Conservation (phyloP, 306 rosid genomes). For the Phaseolus lunatus region DNA sequence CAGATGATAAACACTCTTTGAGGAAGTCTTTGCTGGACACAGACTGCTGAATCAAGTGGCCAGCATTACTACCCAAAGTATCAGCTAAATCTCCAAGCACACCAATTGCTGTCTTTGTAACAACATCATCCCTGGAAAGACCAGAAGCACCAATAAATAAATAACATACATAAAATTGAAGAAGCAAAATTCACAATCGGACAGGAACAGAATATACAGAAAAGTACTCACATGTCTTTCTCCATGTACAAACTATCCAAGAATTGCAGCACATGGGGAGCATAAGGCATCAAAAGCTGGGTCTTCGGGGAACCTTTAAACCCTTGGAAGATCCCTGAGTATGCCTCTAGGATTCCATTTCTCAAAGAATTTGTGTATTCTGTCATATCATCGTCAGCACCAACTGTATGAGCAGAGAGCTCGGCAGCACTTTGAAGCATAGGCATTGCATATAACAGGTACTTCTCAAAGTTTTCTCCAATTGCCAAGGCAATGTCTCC, state of each 20-base stretch:
- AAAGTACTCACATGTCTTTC: conserved; percentile 82
- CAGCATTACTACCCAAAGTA: conserved; percentile 78
- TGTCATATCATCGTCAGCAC: conserved; percentile 85
- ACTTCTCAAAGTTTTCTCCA: conserved; percentile 92
- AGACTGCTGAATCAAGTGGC: conserved; percentile 81
- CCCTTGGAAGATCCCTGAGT: conserved; percentile 94
- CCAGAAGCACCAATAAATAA: background rate
- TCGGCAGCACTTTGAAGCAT: conserved; percentile 99
- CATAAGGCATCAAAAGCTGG: conserved; percentile 89
- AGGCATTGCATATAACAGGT: conserved; percentile 91
- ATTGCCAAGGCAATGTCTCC: conserved; percentile 97
- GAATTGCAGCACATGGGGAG: conserved; percentile 85
- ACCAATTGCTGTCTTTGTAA: conserved; percentile 89
- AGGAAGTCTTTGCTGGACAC: conserved; percentile 87
- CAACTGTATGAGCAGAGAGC: conserved; percentile 73
- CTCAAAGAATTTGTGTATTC: conserved; percentile 95
- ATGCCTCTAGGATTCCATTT: conserved; percentile 93
- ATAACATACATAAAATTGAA: background rate
- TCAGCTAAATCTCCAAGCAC: conserved; percentile 95
- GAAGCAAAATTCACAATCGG: background rate
- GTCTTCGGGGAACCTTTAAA: conserved; percentile 87
- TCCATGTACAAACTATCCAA: conserved; percentile 84
- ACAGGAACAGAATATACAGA: conserved; percentile 2
- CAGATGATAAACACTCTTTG: conserved; percentile 82
- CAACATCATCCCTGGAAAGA: conserved; percentile 80